phyloP scores from a whole-genome alignment of 2,329 filamentous ascomycete species.

The Pseudogymnoascus destructans region DNA sequence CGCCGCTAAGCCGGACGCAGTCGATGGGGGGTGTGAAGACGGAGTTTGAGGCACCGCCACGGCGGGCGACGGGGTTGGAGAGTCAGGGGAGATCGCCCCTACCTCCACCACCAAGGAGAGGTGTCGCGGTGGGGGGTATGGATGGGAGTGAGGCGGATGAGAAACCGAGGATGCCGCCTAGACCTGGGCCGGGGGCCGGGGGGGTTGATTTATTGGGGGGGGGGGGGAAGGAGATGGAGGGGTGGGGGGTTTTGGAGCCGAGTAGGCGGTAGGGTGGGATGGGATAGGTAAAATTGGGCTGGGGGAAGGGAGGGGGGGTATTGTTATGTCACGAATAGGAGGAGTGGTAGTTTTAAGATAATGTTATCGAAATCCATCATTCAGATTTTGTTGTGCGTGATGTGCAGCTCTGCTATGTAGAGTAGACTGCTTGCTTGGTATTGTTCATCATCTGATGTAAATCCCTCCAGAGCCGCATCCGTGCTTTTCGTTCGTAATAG shows the following conservation, averaged over 20 bases:
- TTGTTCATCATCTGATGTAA: background rate
- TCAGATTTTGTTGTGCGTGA: background rate
- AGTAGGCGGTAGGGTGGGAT: background rate
- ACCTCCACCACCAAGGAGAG: conserved; percentile 20
- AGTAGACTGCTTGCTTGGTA: background rate
- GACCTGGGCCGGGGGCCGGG: conserved; percentile 11
- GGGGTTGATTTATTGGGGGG: conserved; percentile 20
- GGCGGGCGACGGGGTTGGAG: conserved; percentile 16
- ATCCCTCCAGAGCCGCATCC: background rate
- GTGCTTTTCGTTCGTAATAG: background rate
- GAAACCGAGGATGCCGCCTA: conserved; percentile 21
- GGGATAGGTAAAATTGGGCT: background rate
- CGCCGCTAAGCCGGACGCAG: conserved; percentile 11
- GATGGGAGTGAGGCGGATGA: conserved; percentile 16
- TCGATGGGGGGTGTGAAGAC: conserved; percentile 13
- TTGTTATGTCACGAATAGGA: background rate
- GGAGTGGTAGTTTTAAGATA: background rate
- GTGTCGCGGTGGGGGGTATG: background rate
- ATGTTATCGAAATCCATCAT: background rate
- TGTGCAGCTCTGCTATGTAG: background rate
- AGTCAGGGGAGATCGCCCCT: conserved; percentile 14
- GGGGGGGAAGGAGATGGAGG: conserved; percentile 17
- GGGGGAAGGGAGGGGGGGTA: background rate
- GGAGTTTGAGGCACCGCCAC: conserved; percentile 19
- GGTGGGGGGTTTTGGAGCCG: conserved; percentile 23